Base-by-base conservation (phyloP, 2,329 filamentous ascomycete genomes). In the Graphilbum fragrans region DNA sequence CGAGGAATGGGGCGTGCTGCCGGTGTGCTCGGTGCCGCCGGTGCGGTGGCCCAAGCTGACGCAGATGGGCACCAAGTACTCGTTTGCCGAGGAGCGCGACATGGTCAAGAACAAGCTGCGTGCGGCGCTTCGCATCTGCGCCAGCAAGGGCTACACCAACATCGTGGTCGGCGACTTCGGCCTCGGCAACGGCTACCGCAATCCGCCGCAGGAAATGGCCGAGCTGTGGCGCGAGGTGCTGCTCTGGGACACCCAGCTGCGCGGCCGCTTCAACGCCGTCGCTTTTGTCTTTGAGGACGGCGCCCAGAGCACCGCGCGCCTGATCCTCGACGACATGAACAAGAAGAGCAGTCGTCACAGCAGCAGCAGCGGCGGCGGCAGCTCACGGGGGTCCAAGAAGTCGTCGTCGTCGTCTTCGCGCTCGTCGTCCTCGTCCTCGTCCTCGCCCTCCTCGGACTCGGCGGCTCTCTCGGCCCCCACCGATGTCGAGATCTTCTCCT, bases 21-120 rank as follows among this genome's bases (percentile, higher is more conserved):
- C 82, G 10, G 78, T 87, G n/a, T 73, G 86, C 42, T 85, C 80
- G 2, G 77, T 86, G 18, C 73, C 80, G 19, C 81, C 83, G 10
- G 76, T 80, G 8, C 73, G 80, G 20, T 76, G 82, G 60, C 83
- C 83, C 17, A 86, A 86, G 58, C 70, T 87, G 32, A 78, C 78
- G 51, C 73, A 77, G 45, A 66, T 68, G 38, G 78, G 77, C n/a
- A 67, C 66, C 46, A 74, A 74, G 47, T 87, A 86, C 59, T 82
- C 80, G 0, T 87, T 88, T 57, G 65, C 68, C 4, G 69, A 79
- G 51, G 83, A 87, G 59, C 73, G 73, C 46, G 76, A 82, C 49
- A 68, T 86, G 56, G 82, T 85, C 61, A 71, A 70, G 52, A 77
- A 82, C 52, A 86, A 86, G 60, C 79, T 87, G 57, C 74, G 77